These are phyloP conservation scores for Colletotrichum sp. DNA, from an alignment of 2,329 filamentous ascomycete genomes.

Conservation along the genomic window DNA sequence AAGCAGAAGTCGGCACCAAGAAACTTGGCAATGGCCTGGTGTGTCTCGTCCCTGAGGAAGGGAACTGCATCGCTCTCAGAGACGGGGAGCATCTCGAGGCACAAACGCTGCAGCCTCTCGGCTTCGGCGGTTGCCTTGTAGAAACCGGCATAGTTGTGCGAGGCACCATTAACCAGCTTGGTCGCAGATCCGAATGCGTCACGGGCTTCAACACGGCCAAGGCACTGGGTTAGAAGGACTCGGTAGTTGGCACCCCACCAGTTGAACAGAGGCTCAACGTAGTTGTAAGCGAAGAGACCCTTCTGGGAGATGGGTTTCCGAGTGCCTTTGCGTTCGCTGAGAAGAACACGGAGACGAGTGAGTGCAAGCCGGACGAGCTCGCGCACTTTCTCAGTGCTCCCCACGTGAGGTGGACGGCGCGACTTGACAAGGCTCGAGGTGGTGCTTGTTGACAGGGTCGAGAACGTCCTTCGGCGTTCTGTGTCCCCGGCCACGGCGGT, in stretches of 20 bases:
- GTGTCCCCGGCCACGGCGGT: neutral
- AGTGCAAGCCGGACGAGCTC: neutral
- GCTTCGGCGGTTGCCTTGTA: neutral
- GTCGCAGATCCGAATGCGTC: neutral
- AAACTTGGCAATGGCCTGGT: conserved; percentile 4
- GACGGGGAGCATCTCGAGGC: conserved; percentile 17
- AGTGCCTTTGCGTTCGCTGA: neutral
- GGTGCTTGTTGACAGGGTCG: neutral
- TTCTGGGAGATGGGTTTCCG: neutral
- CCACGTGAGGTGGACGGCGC: neutral
- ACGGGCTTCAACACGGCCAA: neutral
- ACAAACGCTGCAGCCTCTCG: conserved; percentile 15
- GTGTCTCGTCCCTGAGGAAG: conserved; percentile 1
- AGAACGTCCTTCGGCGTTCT: neutral
- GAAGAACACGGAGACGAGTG: neutral
- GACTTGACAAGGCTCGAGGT: neutral
- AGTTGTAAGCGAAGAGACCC: conserved; percentile 6
- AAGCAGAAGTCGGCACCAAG: conserved; percentile 16
- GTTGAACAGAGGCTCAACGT: conserved; percentile 21
- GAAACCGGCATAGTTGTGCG: conserved; percentile 23
- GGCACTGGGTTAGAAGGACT: conserved; percentile 7
- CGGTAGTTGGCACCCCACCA: conserved; percentile 23
- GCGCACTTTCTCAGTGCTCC: neutral
- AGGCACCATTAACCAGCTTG: conserved; percentile 10
- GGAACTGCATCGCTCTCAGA: conserved; percentile 9